phyloP scores from a whole-genome alignment of 371 early-diverging fungal species.

The Mucor racemosus region DNA sequence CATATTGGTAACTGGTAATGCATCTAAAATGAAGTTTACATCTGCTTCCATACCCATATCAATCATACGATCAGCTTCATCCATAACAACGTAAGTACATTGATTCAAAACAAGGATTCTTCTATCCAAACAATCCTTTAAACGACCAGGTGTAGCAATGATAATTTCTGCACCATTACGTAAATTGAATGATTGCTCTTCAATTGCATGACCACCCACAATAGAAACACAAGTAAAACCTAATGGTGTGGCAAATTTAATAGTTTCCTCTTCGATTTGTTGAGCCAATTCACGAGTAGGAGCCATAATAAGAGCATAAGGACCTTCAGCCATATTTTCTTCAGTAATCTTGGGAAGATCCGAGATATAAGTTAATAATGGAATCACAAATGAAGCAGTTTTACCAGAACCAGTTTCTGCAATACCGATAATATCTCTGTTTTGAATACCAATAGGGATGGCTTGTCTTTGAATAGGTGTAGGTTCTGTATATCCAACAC shows the following conservation, averaged over 20 bases:
- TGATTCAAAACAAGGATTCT: constrained; percentile 84
- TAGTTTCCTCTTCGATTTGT: constrained; percentile 91
- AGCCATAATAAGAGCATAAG: constrained; percentile 92
- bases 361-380: constrained; percentile 89
- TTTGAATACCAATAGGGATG: constrained; percentile 92
- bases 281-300: constrained; percentile 97
- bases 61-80: constrained; percentile 98
- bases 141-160: constrained; percentile 97
- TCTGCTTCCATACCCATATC: constrained; percentile 98
- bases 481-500: constrained; percentile 91
- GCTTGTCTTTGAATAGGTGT: constrained; percentile 99
- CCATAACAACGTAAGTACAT: constrained; percentile 94
- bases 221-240: constrained; percentile 88
- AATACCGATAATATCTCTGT: constrained; percentile 96
- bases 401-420: constrained; percentile 99
- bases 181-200: constrained; percentile 84
- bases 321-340: constrained; percentile 82
- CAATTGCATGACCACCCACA: constrained; percentile 92
- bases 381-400: constrained; percentile 97
- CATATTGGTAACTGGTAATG: constrained; percentile 87
- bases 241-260: constrained; percentile 84
- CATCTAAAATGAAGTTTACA: constrained; percentile 93
- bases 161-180: constrained; percentile 92
- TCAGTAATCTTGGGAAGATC: constrained; percentile 77
- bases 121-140: constrained; percentile 87